Base-by-base conservation (phyloP, 1,284 basidiomycete species). In the Puccinia coronata region DNA sequence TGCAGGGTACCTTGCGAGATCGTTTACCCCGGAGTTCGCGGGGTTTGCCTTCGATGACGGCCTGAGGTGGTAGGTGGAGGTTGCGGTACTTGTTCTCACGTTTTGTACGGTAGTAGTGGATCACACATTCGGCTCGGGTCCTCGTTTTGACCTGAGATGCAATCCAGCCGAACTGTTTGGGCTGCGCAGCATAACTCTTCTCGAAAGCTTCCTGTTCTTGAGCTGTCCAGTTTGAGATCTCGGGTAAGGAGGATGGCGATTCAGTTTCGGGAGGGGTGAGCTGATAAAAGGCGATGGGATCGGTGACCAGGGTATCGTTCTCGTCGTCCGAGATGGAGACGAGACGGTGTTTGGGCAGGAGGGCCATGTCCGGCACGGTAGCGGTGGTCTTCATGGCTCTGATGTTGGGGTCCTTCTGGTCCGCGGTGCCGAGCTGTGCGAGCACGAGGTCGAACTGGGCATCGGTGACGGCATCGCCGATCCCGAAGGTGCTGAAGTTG, bases 101-200 rank as follows among this genome's bases (percentile, higher is more conserved):
- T 81, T 81, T 81, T 41, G 80, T 81, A n/a, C 61, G 80, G 57
- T 81, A 81, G 72, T 81, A 81, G 63, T 75, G 71, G 20, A 81
- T 39, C 5, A 81, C 80, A 81, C 80, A 81, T 81, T 81, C 72
- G 20, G 72, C 61, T 28, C 80, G 57, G 47, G 23, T 81, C 53
- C 75, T 81, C n/a, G 80, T 75, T 53, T 34, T 36, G 47, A 81
- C 59, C 25, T 75, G 71, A 43, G 71, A 75, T 12, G 80, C 71
- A 47, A 81, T 81, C 57, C 61, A 81, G 39, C 80, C 80, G 53
- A 81, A 81, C 59, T 81, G 80, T 75, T 81, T 81, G n/a, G 80
- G 80, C 59, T 75, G 80, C 5, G 53, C 25, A 1, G 61, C 47
- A 70, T 81, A 81, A 31, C 47, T 57, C 20, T 51, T 55, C 47